phyloP scores from a whole-genome alignment of 1,139 yeast genomes.

The Debaryomyces subglobosus region DNA sequence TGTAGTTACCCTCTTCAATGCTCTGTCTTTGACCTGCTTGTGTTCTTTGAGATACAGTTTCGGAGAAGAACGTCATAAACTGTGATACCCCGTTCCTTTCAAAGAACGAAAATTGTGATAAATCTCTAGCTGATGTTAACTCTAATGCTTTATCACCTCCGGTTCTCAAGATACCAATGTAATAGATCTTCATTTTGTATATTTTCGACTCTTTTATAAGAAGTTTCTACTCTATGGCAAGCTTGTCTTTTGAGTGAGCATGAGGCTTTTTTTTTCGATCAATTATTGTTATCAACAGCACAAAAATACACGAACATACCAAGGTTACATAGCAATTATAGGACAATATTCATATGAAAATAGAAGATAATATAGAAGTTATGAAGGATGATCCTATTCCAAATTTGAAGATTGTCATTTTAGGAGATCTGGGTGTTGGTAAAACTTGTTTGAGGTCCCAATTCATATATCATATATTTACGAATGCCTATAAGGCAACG shows the following conservation, averaged over 20 bases:
- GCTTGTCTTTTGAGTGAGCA: not conserved
- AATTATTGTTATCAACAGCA: conserved; percentile 12
- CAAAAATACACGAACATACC: conserved; percentile 7
- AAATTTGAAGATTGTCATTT: conserved; percentile 53
- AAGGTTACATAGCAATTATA: not conserved
- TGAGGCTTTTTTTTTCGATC: conserved; percentile 5
- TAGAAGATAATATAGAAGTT: not conserved
- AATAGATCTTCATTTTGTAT: conserved; percentile 76
- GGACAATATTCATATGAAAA: conserved; percentile 1
- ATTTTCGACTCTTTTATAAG: not conserved
- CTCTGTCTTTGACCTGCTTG: conserved; percentile 89
- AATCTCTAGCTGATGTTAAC: conserved; percentile 78
- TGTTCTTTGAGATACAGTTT: conserved; percentile 89
- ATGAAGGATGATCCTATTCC: conserved; percentile 19
- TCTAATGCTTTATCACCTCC: conserved; percentile 66
- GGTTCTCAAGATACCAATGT: conserved; percentile 82
- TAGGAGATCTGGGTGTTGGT: conserved; percentile 68
- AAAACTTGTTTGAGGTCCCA: conserved; percentile 63
- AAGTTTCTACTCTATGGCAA: not conserved
- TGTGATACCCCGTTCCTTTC: conserved; percentile 78
- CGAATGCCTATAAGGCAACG: conserved; percentile 62
- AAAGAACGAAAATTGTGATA: conserved; percentile 84
- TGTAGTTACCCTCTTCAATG: conserved; percentile 88
- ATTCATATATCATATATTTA: conserved; percentile 59
- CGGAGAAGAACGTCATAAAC: conserved; percentile 92